Conservation (phyloP, 108 stramenopile genomes). For the Cyclostephanos tholiformis region DNA sequence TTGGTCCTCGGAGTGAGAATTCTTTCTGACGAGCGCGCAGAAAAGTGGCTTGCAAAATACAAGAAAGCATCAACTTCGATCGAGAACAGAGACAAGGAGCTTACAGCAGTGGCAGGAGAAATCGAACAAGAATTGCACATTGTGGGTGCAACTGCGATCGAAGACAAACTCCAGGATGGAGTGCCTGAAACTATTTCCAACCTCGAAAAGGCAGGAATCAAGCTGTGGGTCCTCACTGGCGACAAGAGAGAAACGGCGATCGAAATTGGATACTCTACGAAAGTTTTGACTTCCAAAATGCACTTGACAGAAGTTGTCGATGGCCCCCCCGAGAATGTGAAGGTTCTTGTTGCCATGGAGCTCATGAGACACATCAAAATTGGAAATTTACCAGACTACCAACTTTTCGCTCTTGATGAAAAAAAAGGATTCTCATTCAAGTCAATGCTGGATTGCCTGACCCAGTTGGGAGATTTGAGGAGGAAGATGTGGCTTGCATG, state of each 20-base stretch:
- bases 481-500: slow-evolving; percentile 35
- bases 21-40: slow-evolving; percentile 78
- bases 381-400: slow-evolving; percentile 80
- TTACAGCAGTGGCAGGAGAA: slow-evolving; percentile 72
- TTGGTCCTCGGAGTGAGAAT: slow-evolving; percentile 89
- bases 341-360: slow-evolving; percentile 81
- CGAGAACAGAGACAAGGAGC: slow-evolving; percentile 68
- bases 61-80: slow-evolving; percentile 82
- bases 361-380: slow-evolving; percentile 83
- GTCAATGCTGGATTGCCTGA: slow-evolving; percentile 28
- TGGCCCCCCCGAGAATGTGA: slow-evolving; percentile 58
- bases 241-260: slow-evolving; percentile 98
- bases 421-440: slow-evolving; percentile 26
- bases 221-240: slow-evolving; percentile 98
- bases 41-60: slow-evolving; percentile 73
- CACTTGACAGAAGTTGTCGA: slow-evolving; percentile 87
- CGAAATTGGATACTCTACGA: slow-evolving; percentile 95
- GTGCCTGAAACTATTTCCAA: slow-evolving; percentile 94
- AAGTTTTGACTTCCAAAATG: slow-evolving; percentile 92
- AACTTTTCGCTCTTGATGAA: slow-evolving; percentile 57
- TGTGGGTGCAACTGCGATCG: slow-evolving; percentile 96
- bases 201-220: slow-evolving; percentile 91
- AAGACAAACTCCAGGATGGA: slow-evolving; percentile 96
- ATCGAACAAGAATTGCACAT: slow-evolving; percentile 89
- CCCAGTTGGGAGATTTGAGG: slow-evolving; percentile 22